Percentiles rank a stretch among this genome's conserved stretches.
Evolutionary conservation across 2,329 filamentous ascomycete species (phyloP).

Genomic region (Zymoseptoria tritici): DNA sequence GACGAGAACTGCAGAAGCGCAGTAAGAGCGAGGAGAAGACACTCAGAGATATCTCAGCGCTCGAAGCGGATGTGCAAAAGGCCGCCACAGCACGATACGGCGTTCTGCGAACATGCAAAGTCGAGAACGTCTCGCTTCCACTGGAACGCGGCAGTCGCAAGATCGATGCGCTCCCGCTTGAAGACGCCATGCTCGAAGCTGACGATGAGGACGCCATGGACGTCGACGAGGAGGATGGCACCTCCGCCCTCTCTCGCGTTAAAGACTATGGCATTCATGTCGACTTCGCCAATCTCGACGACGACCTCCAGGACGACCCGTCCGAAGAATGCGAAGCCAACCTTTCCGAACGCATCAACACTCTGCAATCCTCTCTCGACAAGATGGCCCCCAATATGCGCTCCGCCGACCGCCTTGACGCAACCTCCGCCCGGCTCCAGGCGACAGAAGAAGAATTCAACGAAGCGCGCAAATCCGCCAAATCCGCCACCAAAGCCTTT

Average conservation of each 20-base stretch:
- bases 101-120: conserved; percentile 77
- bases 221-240: conserved; percentile 61
- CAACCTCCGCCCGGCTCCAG: conserved; percentile 73
- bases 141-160: conserved; percentile 61
- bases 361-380: conserved; percentile 71
- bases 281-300: conserved; percentile 73
- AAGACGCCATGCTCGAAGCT: conserved; percentile 58
- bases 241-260: conserved; percentile 46
- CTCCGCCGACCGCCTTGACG: conserved; percentile 82
- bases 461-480: conserved; percentile 66
- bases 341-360: conserved; percentile 69
- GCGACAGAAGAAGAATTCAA: conserved; percentile 86
- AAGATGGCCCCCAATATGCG: conserved; percentile 97
- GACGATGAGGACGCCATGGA: conserved; percentile 86
- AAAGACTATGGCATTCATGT: conserved; percentile 89
- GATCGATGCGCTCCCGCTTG: conserved; percentile 78
- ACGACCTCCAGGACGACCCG: conserved; percentile 71
- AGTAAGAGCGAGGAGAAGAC: conserved; percentile 73
- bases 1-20: conserved; percentile 72
- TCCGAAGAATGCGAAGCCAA: conserved; percentile 65
- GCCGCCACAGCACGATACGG: conserved; percentile 78
- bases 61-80: conserved; percentile 83
- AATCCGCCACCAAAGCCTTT: conserved; percentile 73
- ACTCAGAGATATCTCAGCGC: conserved; percentile 64
- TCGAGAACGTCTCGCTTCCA: conserved; percentile 86